phyloP scores from a whole-genome alignment of 345 rosid genomes.

The Mallotus nudiflorus region DNA sequence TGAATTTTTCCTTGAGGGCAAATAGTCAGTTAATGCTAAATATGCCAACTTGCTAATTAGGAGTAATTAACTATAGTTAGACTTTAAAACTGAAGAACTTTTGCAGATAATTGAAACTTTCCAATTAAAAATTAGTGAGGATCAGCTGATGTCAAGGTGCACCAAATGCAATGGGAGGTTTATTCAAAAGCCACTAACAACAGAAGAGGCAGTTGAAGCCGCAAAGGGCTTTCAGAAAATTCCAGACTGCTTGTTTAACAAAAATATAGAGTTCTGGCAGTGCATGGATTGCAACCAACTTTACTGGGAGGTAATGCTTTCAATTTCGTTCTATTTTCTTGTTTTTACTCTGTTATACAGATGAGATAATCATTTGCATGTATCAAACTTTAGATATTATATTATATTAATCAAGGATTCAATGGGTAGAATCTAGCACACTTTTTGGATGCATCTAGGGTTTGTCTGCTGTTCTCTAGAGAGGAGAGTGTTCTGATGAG shows the following conservation, averaged over 20 bases:
- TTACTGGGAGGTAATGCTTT: conserved; percentile 83
- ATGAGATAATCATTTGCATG: too few relatives aligned
- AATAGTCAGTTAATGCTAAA: too few relatives aligned
- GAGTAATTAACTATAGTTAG: too few relatives aligned
- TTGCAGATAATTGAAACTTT: conserved; percentile 74
- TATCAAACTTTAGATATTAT: too few relatives aligned
- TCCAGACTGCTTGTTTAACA: conserved; percentile 79
- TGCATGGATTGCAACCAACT: conserved; percentile 95
- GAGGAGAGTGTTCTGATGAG: neutral
- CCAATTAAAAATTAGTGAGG: conserved; percentile 63
- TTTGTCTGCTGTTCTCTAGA: neutral
- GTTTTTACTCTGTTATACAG: too few relatives aligned
- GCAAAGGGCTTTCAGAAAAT: conserved; percentile 93
- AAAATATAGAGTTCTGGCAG: conserved; percentile 90
- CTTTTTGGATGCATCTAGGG: neutral
- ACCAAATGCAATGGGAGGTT: conserved; percentile 93
- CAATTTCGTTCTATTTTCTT: neutral
- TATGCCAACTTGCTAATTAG: too few relatives aligned
- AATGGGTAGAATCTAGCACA: neutral
- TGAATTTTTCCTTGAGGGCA: too few relatives aligned
- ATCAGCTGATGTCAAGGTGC: conserved; percentile 89
- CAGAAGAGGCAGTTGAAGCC: conserved; percentile 89
- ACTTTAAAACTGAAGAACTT: neutral
- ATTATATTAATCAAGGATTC: neutral
- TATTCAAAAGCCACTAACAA: conserved; percentile 73